Evolutionary conservation across 2,329 filamentous ascomycete species (phyloP).

Genomic region (Penicillium sp.): DNA sequence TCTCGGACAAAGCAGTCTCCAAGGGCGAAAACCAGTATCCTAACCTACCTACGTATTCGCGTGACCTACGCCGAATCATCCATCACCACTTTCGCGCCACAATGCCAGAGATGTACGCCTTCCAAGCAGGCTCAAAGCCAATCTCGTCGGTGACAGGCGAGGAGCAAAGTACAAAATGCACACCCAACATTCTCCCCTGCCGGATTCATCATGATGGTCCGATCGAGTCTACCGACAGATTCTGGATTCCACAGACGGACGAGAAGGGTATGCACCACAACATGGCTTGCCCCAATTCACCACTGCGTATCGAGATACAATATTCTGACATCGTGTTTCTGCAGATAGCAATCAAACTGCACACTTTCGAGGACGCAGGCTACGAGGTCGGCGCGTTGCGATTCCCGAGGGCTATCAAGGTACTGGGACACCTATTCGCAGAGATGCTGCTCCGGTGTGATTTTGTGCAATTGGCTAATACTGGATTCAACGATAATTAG

Average conservation of each 20-base stretch:
- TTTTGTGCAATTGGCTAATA: background rate
- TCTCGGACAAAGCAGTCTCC: background rate
- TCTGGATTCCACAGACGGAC: conserved; percentile 66
- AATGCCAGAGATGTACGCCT: conserved; percentile 38
- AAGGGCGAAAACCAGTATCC: background rate
- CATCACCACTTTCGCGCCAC: background rate
- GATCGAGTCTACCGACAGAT: conserved; percentile 62
- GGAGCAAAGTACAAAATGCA: conserved; percentile 43
- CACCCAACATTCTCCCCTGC: conserved; percentile 76
- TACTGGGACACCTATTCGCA: conserved; percentile 19
- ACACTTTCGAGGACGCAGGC: conserved; percentile 78
- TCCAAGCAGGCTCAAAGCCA: conserved; percentile 33
- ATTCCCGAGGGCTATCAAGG: conserved; percentile 72
- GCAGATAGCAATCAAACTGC: conserved; percentile 50
- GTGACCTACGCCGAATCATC: background rate
- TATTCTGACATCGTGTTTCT: background rate
- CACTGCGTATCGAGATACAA: background rate
- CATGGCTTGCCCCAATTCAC: background rate
- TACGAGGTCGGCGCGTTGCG: conserved; percentile 66
- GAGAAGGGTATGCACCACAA: conserved; percentile 39
- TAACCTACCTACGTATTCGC: background rate
- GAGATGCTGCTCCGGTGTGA: background rate
- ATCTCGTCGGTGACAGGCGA: conserved; percentile 17
- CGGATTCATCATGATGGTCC: conserved; percentile 76
- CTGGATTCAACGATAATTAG: conserved; percentile 36